Percentiles rank a stretch among this genome's conserved stretches.
phyloP scores from a whole-genome alignment of 2,329 filamentous ascomycete genomes.

The Stemphylium beticola region DNA sequence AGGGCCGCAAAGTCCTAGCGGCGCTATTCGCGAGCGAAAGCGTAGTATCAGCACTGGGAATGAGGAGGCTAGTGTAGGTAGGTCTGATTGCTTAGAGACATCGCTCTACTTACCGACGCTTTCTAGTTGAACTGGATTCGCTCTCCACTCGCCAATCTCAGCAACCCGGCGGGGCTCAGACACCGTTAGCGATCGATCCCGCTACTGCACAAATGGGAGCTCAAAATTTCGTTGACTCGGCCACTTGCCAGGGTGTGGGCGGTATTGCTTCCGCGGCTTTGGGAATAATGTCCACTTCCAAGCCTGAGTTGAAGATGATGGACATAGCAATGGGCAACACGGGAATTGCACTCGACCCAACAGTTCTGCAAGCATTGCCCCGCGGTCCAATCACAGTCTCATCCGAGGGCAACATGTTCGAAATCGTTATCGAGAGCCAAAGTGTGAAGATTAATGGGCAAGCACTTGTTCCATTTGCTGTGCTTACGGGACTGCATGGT shows the following conservation, averaged over 20 bases:
- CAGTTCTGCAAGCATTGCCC: slow-evolving; percentile 24
- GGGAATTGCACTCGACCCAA: slow-evolving; percentile 23
- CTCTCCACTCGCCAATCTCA: slow-evolving; percentile 21
- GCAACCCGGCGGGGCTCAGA: background rate
- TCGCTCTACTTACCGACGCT: background rate
- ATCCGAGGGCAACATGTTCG: slow-evolving; percentile 34
- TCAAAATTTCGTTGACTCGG: slow-evolving; percentile 24
- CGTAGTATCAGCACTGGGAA: slow-evolving; percentile 3
- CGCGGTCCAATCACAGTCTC: slow-evolving; percentile 31
- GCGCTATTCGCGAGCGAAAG: background rate
- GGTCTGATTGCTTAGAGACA: background rate
- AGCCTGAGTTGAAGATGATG: slow-evolving; percentile 14
- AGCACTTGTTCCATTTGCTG: slow-evolving; percentile 21
- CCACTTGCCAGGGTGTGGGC: slow-evolving; percentile 38
- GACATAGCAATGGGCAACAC: background rate
- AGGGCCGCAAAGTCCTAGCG: slow-evolving; percentile 5
- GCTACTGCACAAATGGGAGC: slow-evolving; percentile 24
- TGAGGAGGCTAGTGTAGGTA: slow-evolving; percentile 24
- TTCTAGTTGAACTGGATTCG: slow-evolving; percentile 15
- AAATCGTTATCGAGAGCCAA: slow-evolving; percentile 24
- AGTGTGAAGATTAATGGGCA: slow-evolving; percentile 32
- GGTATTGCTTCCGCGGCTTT: slow-evolving; percentile 29
- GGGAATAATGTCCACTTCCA: slow-evolving; percentile 22
- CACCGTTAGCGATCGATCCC: slow-evolving; percentile 28
- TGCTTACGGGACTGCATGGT: slow-evolving; percentile 34